phyloP scores from a whole-genome alignment of 2,329 filamentous ascomycete species.

The Monosporascus sp. region DNA sequence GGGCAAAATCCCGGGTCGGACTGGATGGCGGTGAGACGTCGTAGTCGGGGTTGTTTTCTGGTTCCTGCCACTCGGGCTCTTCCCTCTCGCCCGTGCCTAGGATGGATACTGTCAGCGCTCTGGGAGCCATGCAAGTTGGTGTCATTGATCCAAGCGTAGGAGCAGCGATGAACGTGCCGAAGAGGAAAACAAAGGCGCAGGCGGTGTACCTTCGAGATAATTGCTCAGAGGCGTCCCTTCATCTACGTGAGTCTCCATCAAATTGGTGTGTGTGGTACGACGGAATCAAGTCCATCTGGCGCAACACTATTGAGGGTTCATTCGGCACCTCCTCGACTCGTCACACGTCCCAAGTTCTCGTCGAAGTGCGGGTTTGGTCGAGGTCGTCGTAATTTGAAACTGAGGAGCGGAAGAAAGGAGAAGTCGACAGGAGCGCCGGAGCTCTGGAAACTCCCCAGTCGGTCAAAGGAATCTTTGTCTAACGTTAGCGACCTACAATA shows the following conservation, averaged over 20 bases:
- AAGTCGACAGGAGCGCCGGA: not conserved
- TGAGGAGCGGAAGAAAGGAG: not conserved
- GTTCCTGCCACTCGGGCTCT: constrained; percentile 22
- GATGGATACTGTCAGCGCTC: constrained; percentile 15
- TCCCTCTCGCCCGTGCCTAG: constrained; percentile 25
- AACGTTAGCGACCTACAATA: not conserved
- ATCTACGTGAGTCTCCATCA: constrained; percentile 31
- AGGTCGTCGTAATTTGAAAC: no score
- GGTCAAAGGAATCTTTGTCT: not conserved
- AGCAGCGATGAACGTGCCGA: not conserved
- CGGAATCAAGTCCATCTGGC: constrained; percentile 26
- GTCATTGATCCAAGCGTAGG: not conserved
- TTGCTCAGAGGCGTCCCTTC: constrained; percentile 30
- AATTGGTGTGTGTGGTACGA: constrained; percentile 21
- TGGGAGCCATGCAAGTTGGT: constrained; percentile 1
- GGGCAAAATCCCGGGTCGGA: constrained; percentile 26
- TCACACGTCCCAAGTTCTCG: not conserved
- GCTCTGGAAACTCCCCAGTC: not conserved
- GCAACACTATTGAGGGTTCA: constrained; percentile 7
- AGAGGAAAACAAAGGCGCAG: constrained; percentile 2
- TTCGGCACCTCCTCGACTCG: not conserved
- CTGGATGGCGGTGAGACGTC: constrained; percentile 25
- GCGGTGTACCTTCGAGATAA: constrained; percentile 27
- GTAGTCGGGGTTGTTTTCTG: constrained; percentile 16
- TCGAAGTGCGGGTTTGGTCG: not conserved